These are phyloP conservation scores for Colletotrichum brevisporum DNA, from an alignment of 2,329 filamentous ascomycete genomes.

Conservation along the genomic window DNA sequence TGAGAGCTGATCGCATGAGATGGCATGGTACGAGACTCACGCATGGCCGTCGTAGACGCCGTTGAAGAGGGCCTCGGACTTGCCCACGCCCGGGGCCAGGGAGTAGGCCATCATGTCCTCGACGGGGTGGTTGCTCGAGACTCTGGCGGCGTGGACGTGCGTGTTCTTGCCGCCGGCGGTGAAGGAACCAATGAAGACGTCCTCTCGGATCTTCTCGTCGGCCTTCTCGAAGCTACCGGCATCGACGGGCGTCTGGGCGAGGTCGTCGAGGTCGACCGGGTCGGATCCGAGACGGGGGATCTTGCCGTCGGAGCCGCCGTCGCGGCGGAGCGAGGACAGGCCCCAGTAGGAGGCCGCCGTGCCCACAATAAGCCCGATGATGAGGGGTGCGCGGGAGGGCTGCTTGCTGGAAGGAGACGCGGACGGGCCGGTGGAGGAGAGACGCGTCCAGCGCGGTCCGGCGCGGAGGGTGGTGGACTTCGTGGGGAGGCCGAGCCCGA, in stretches of 20 bases:
- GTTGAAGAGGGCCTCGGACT: slow-evolving; percentile 48
- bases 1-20: background rate
- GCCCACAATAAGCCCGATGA: background rate
- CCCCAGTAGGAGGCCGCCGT: background rate
- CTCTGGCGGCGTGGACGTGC: slow-evolving; percentile 51
- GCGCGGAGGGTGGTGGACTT: background rate
- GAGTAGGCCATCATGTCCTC: slow-evolving; percentile 54
- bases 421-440: slow-evolving; percentile 10
- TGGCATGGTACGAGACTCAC: slow-evolving; percentile 47
- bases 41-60: slow-evolving; percentile 66
- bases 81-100: slow-evolving; percentile 49
- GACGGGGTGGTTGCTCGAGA: slow-evolving; percentile 53
- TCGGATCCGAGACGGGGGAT: slow-evolving; percentile 25
- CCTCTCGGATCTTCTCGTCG: slow-evolving; percentile 49
- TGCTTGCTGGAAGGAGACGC: background rate
- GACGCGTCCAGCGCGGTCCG: slow-evolving; percentile 25
- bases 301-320: background rate
- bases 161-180: slow-evolving; percentile 44
- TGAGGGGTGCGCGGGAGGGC: background rate
- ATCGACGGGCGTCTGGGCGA: slow-evolving; percentile 24
- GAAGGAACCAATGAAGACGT: slow-evolving; percentile 47
- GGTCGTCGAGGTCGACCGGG: slow-evolving; percentile 24
- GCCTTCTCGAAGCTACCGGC: slow-evolving; percentile 45
- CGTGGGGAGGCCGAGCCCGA: slow-evolving; percentile 6
- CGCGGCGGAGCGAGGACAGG: background rate